Conservation (phyloP, 129 eudicot species). For the Centella asiatica region DNA sequence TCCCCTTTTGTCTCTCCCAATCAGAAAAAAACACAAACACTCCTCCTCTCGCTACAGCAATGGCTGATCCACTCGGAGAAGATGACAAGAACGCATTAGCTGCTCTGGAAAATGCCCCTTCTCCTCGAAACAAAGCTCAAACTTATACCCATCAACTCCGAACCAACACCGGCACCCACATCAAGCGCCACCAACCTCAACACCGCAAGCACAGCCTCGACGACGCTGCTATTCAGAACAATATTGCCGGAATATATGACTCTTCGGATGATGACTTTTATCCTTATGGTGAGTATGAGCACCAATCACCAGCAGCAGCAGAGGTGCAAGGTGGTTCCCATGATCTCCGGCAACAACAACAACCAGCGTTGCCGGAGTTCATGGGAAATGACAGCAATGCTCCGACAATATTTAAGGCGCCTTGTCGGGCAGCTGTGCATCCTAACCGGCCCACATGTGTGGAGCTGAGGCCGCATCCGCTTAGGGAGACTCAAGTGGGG, state of each 20-base stretch:
- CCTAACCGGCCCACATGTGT: constrained; percentile 75
- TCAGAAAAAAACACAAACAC: neutral
- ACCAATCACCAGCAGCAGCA: constrained; percentile 3
- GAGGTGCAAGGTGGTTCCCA: neutral
- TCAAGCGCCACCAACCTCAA: constrained; percentile 39
- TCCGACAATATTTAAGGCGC: constrained; percentile 56
- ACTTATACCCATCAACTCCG: constrained; percentile 66
- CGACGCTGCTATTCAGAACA: constrained; percentile 28
- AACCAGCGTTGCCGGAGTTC: constrained; percentile 57
- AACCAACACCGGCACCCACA: constrained; percentile 55
- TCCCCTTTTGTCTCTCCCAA: neutral
- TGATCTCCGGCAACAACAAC: neutral
- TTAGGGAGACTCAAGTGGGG: constrained; percentile 91
- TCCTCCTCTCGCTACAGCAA: neutral
- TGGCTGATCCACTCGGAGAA: constrained; percentile 41
- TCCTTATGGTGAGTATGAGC: constrained; percentile 19
- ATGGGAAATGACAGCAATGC: constrained; percentile 51
- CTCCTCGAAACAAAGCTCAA: constrained; percentile 43
- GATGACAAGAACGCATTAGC: constrained; percentile 57
- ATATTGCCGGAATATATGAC: constrained; percentile 11
- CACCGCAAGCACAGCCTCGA: constrained; percentile 84
- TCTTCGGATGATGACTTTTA: constrained; percentile 45
- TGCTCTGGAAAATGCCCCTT: constrained; percentile 39
- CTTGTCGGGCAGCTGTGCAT: constrained; percentile 68
- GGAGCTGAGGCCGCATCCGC: constrained; percentile 90